These are phyloP conservation scores for Pseudopediastrum boryanum DNA, from an alignment of 139 green algal species.

Conservation along the genomic window DNA sequence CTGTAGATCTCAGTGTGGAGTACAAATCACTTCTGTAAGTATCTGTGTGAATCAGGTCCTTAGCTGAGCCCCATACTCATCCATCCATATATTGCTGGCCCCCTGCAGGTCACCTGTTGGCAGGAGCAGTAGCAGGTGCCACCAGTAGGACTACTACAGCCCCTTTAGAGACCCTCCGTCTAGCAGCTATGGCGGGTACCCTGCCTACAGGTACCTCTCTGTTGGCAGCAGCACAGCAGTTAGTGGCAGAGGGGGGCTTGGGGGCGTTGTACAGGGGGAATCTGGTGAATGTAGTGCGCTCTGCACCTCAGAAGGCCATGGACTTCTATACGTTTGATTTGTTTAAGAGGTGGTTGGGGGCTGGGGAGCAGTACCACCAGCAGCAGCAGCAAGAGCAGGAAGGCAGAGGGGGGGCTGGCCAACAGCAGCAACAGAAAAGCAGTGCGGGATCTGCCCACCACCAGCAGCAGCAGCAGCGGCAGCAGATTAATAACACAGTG, in stretches of 20 bases:
- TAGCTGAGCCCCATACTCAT: too few relatives aligned
- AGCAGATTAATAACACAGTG: slow-evolving; percentile 11
- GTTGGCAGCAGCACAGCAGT: slow-evolving; percentile 21
- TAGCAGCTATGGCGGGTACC: slow-evolving; percentile 73
- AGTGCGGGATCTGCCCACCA: too few relatives aligned
- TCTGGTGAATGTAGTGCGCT: slow-evolving; percentile 76
- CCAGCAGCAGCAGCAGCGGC: too few relatives aligned
- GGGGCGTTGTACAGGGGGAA: slow-evolving; percentile 79
- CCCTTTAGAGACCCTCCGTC: slow-evolving; percentile 80
- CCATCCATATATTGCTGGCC: too few relatives aligned
- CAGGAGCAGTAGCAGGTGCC: slow-evolving; percentile 76
- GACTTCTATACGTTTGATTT: slow-evolving; percentile 87
- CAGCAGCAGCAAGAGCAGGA: too few relatives aligned
- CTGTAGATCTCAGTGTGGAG: too few relatives aligned
- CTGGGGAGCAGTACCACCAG: too few relatives aligned
- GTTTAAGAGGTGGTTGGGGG: slow-evolving; percentile 16
- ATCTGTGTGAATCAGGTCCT: too few relatives aligned
- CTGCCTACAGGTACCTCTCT: background rate
- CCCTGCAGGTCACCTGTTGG: slow-evolving; percentile 70
- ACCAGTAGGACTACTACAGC: slow-evolving; percentile 78
- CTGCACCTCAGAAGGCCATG: slow-evolving; percentile 75
- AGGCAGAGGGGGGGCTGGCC: too few relatives aligned
- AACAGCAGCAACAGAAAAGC: too few relatives aligned
- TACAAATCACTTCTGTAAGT: too few relatives aligned
- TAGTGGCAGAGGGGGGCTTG: slow-evolving; percentile 49